phyloP scores from a whole-genome alignment of 2,329 filamentous ascomycete species.

The Aspergillus japonicus region DNA sequence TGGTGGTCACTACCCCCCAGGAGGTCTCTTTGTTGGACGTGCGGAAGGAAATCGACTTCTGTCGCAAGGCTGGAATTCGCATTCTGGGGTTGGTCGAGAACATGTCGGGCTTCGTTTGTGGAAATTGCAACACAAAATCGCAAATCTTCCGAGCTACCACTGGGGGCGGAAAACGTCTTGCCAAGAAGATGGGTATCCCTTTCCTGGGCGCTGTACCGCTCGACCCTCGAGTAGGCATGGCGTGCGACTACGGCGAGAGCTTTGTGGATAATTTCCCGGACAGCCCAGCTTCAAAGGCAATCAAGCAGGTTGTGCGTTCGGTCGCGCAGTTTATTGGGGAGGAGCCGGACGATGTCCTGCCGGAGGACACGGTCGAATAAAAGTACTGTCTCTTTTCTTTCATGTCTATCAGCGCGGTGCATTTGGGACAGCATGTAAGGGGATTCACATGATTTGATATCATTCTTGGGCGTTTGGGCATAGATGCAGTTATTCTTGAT shows the following conservation, averaged over 20 bases:
- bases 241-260: constrained; percentile 95
- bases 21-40: constrained; percentile 92
- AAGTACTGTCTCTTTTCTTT: constrained; percentile 11
- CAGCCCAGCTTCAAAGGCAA: constrained; percentile 81
- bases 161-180: constrained; percentile 76
- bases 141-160: constrained; percentile 92
- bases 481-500: constrained; percentile 17
- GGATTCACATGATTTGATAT: background rate
- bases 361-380: constrained; percentile 33
- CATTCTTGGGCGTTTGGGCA: constrained; percentile 21
- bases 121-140: constrained; percentile 74
- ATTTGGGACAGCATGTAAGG: constrained; percentile 12
- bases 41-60: constrained; percentile 96
- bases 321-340: constrained; percentile 67
- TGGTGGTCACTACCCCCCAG: constrained; percentile 91
- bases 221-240: constrained; percentile 92
- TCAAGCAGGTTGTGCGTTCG: constrained; percentile 74
- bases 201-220: constrained; percentile 88
- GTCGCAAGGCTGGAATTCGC: constrained; percentile 85
- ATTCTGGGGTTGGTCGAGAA: constrained; percentile 93
- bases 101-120: constrained; percentile 96
- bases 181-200: constrained; percentile 80
- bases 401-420: constrained; percentile 24
- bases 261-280: constrained; percentile 94
- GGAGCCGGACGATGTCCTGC: constrained; percentile 53